Conservation (phyloP, 306 rosid genomes). For the Lagenaria siceraria region DNA sequence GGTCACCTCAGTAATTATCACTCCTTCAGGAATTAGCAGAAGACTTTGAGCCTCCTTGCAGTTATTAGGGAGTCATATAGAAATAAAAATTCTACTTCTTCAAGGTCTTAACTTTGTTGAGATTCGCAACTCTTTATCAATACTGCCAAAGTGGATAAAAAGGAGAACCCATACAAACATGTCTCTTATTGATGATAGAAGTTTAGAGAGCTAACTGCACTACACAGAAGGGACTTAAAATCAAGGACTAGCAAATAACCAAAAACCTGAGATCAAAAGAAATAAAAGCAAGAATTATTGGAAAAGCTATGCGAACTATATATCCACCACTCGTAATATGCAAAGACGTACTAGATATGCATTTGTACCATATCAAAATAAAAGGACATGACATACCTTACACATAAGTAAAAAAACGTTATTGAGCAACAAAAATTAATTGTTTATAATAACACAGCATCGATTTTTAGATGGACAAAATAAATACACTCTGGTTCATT, state of each 20-base stretch:
- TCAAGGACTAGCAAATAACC: conserved; percentile 12
- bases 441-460: neutral
- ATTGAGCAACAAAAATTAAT: neutral
- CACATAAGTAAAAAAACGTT: neutral
- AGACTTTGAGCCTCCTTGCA: conserved; percentile 17
- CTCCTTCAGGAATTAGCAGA: conserved; percentile 5
- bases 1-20: conserved; percentile 9
- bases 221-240: conserved; percentile 15
- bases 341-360: neutral
- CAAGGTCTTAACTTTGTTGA: conserved; percentile 21
- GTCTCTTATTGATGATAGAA: conserved; percentile 18
- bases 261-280: conserved; percentile 30
- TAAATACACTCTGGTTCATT: neutral
- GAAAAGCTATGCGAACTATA: neutral
- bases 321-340: neutral
- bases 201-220: conserved; percentile 24
- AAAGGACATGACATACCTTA: neutral
- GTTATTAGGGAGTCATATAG: conserved; percentile 20
- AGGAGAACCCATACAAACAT: conserved; percentile 26
- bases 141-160: conserved; percentile 29
- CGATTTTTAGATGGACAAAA: neutral
- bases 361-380: neutral
- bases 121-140: conserved; percentile 18
- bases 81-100: conserved; percentile 20
- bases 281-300: conserved; percentile 6